These are phyloP conservation scores for Magnusiomyces magnusii DNA, from an alignment of 1,139 yeast species.

Conservation along the genomic window DNA sequence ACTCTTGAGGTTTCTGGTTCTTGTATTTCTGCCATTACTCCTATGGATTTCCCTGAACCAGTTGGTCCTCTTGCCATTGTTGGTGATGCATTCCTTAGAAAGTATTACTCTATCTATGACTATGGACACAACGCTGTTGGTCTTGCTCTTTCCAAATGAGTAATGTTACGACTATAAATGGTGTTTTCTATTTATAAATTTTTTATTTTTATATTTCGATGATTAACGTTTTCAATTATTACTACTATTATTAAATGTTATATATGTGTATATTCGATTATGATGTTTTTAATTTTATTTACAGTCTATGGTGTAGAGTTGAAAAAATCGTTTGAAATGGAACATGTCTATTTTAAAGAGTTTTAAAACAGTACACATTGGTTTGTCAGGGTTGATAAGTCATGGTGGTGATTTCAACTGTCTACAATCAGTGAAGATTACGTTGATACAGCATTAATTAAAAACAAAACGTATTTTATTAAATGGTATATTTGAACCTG, in stretches of 20 bases:
- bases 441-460: too few relatives aligned
- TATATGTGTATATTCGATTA: not conserved
- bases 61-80: conserved; percentile 93
- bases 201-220: not conserved
- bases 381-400: too few relatives aligned
- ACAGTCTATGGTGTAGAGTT: too few relatives aligned
- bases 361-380: too few relatives aligned
- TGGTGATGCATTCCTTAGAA: conserved; percentile 96
- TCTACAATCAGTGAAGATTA: too few relatives aligned
- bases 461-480: too few relatives aligned
- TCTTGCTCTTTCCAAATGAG: conserved; percentile 63
- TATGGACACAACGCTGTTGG: conserved; percentile 87
- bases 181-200: not conserved
- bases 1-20: conserved; percentile 89
- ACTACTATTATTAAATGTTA: not conserved
- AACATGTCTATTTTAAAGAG: too few relatives aligned
- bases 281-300: too few relatives aligned
- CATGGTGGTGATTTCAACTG: too few relatives aligned
- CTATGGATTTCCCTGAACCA: conserved; percentile 96
- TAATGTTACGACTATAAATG: not conserved
- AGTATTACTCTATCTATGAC: conserved; percentile 89
- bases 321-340: too few relatives aligned
- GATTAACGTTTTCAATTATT: not conserved
- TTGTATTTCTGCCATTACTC: conserved; percentile 92
- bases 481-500: too few relatives aligned